phyloP scores from a whole-genome alignment of 2,329 filamentous ascomycete species.

The Monosporascus sp. region DNA sequence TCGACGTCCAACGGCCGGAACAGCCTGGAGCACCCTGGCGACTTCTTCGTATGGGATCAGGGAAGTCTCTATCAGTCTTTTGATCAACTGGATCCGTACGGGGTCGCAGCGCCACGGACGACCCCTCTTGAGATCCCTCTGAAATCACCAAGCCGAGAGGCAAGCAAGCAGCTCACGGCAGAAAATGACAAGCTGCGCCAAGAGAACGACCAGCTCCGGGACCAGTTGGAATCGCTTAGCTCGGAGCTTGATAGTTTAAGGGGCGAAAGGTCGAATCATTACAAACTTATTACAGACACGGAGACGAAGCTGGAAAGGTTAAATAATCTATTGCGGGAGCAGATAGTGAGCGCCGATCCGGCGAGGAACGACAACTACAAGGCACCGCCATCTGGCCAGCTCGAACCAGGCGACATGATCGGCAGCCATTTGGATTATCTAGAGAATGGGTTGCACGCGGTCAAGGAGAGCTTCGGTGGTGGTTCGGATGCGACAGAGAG shows the following conservation, averaged over 20 bases:
- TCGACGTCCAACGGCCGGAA: constrained; percentile 59
- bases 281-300: constrained; percentile 52
- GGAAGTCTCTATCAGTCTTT: constrained; percentile 66
- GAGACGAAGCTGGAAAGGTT: constrained; percentile 63
- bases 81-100: constrained; percentile 54
- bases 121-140: constrained; percentile 52
- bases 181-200: constrained; percentile 42
- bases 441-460: constrained; percentile 56
- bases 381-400: constrained; percentile 34
- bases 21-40: constrained; percentile 49
- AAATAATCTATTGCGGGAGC: constrained; percentile 60
- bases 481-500: constrained; percentile 44
- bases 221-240: constrained; percentile 28
- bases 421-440: constrained; percentile 64
- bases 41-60: constrained; percentile 69
- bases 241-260: constrained; percentile 33
- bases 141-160: constrained; percentile 51
- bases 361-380: constrained; percentile 42
- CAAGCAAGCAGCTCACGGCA: constrained; percentile 44
- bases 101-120: constrained; percentile 28
- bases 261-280: constrained; percentile 31
- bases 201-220: constrained; percentile 36
- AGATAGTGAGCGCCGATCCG: constrained; percentile 61
- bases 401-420: constrained; percentile 42
- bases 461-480: constrained; percentile 51